phyloP scores from a whole-genome alignment of 306 rosid species.

The Prosopis cineraria region DNA sequence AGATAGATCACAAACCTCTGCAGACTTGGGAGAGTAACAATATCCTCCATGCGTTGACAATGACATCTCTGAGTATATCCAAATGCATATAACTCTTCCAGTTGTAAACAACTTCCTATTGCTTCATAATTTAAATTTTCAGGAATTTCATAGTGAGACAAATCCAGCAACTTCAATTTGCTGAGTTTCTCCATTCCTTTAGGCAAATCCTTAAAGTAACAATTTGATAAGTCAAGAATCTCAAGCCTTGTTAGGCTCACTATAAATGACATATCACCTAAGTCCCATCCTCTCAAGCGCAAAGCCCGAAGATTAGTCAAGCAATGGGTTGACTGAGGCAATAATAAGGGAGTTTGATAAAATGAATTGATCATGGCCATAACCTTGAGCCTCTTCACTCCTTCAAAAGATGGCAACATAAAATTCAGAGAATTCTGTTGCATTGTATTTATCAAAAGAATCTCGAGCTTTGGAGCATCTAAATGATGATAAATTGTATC shows the following conservation, averaged over 20 bases:
- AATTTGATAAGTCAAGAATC: not conserved
- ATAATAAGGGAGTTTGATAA: not conserved
- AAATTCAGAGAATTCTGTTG: not conserved
- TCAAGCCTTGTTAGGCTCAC: slow-evolving; percentile 5
- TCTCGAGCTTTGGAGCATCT: slow-evolving; percentile 7
- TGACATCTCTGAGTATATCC: not conserved
- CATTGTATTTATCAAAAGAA: not conserved
- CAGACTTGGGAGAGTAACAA: slow-evolving; percentile 10
- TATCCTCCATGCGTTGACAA: not conserved
- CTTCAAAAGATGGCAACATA: not conserved
- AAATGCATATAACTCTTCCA: slow-evolving; percentile 37
- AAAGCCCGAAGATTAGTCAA: slow-evolving; percentile 25
- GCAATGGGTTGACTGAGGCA: slow-evolving; percentile 1
- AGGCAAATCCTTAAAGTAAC: not conserved
- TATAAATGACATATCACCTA: slow-evolving; percentile 24
- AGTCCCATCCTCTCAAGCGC: not conserved
- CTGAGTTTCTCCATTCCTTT: not conserved
- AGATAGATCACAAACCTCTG: slow-evolving; percentile 13
- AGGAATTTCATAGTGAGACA: not conserved
- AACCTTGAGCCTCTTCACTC: slow-evolving; percentile 13
- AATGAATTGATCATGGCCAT: not conserved
- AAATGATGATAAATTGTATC: not conserved
- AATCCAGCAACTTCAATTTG: slow-evolving; percentile 9
- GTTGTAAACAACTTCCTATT: slow-evolving; percentile 33
- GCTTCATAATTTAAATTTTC: slow-evolving; percentile 4